Evolutionary conservation across 179 eudicot species (phyloP), one percentile per base, ranked within the genome.

Genomic region (Pouteria campechiana): DNA sequence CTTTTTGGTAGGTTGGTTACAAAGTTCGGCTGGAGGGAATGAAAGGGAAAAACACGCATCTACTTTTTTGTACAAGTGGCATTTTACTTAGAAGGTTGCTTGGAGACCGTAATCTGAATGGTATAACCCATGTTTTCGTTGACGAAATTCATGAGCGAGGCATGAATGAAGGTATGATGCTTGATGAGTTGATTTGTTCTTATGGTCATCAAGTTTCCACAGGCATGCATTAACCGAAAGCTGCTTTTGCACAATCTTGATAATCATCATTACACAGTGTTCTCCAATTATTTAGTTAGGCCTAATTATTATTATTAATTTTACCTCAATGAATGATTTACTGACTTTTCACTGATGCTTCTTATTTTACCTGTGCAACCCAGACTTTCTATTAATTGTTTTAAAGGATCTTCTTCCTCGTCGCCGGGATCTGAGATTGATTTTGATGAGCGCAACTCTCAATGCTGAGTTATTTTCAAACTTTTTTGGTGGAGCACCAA

Each of bases 91-190:
- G 99, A 23, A 74, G 99, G 46, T 63, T 92, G 54, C 69, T 92
- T 62, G 87, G 94, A 57, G 99, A 92, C 52, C 82, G 76, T 52
- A 92, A 87, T 58, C 67, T 92, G 65, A 55, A 75, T 57, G 99
- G 99, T 50, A 67, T 92, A 41, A 87, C 99, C 22, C 99, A 92
- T 65, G 96, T 92, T 29, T 87, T 87, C 65, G 96, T 92, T 41
- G 99, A 92, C 73, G 99, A 92, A 69, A 92, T 92, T 67, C 99
- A 92, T 54, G 99, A 92, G 76, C 80, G 99, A 40, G 99, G 99
- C 68, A 92, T 92, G 99, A 92, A 92, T 49, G 99, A 92, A 87
- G 99, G 99, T 92, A 58, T 47, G 28, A 10, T 23, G 46, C 30
- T 7, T 22, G 19, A 25, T 41, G 11, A 49, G 28, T 20, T 44